Percentiles rank a stretch among this genome's conserved stretches.
Conservation (phyloP, 768 basidiomycete species). For the Exidia glandulosa region DNA sequence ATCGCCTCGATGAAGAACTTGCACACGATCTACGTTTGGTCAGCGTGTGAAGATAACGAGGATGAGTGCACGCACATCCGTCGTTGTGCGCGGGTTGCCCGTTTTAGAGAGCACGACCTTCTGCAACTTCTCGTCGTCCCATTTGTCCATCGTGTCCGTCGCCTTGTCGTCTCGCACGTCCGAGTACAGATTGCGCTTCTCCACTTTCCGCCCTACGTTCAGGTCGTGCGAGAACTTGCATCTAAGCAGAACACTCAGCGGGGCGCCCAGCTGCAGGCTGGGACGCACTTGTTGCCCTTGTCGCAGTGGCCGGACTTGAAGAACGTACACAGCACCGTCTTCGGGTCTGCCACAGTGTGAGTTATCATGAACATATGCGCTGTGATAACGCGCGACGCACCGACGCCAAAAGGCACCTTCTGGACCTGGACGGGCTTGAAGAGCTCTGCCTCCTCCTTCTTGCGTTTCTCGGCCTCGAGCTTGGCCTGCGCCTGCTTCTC, state of each 20-base stretch:
- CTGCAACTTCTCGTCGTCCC: conserved; percentile 91
- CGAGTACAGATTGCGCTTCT: conserved; percentile 91
- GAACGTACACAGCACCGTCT: conserved; percentile 85
- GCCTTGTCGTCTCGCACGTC: conserved; percentile 77
- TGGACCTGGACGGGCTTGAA: conserved; percentile 71
- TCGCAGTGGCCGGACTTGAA: conserved; percentile 90
- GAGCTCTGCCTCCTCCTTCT: conserved; percentile 75
- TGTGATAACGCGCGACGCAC: conserved; percentile 12
- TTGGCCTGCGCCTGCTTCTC: conserved; percentile 64
- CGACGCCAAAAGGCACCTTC: conserved; percentile 86
- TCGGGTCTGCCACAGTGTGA: conserved; percentile 53
- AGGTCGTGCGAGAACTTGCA: conserved; percentile 97
- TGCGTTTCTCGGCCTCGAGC: conserved; percentile 69
- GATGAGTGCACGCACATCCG: conserved; percentile 50
- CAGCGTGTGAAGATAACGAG: background rate
- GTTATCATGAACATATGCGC: background rate
- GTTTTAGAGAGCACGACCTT: conserved; percentile 79
- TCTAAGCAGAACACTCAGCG: conserved; percentile 12
- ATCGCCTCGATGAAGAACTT: conserved; percentile 96
- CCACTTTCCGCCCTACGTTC: conserved; percentile 80
- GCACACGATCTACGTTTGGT: conserved; percentile 73
- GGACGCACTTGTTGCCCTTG: conserved; percentile 58
- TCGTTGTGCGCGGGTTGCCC: conserved; percentile 85
- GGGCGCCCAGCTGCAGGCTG: background rate
- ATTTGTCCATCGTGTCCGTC: conserved; percentile 91